Percentiles rank a stretch among this genome's conserved stretches.
phyloP scores from a whole-genome alignment of 208 protist genomes.

The Porcisia hertigi region DNA sequence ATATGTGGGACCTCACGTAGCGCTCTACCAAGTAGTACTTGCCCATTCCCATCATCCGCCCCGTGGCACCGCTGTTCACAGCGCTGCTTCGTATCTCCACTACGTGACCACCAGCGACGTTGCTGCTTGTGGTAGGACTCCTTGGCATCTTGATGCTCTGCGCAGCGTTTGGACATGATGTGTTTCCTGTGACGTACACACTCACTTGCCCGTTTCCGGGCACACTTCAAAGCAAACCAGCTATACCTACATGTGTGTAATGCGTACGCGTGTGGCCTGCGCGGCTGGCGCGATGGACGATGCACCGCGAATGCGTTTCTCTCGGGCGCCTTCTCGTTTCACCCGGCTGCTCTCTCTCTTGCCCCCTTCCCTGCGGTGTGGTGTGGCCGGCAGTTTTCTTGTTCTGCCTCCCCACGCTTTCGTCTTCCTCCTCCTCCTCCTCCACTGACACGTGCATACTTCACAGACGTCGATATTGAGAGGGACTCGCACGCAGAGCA shows the following conservation, averaged over 20 bases:
- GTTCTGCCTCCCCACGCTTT: no score
- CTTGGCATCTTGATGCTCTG: not conserved
- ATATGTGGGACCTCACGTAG: not conserved
- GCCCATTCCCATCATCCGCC: not conserved
- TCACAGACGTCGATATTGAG: no score
- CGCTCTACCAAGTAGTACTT: slow-evolving; percentile 2
- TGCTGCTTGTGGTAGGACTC: not conserved
- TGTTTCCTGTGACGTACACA: not conserved
- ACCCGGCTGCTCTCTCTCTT: not conserved
- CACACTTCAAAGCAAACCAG: not conserved
- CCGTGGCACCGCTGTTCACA: not conserved
- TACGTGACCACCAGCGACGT: not conserved
- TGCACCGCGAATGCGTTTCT: not conserved
- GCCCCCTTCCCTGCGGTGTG: not conserved
- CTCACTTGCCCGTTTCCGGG: not conserved
- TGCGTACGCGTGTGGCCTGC: not conserved
- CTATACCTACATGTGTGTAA: not conserved
- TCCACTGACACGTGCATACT: no score
- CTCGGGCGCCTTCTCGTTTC: not conserved
- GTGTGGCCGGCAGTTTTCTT: no score
- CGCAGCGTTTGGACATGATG: slow-evolving; percentile 5
- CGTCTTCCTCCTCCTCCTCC: no score
- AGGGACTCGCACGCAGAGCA: no score
- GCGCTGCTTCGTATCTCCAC: not conserved
- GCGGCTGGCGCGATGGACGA: not conserved